Evolutionary conservation across 2,329 filamentous ascomycete species (phyloP).

Genomic region (Neopestalotiopsis sp.): DNA sequence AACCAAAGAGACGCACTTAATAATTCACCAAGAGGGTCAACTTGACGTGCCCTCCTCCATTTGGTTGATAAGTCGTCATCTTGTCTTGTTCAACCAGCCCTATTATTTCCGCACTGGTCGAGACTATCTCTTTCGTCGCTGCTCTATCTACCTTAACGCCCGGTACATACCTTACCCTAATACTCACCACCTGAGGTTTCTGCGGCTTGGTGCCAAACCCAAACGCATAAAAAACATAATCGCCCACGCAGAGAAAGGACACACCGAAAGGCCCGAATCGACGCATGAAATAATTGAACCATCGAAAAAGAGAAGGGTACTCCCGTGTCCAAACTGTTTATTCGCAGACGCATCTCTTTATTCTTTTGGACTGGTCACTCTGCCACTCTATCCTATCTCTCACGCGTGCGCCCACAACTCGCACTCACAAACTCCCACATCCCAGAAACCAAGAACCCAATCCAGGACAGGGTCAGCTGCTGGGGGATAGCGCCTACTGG

Average conservation of each 20-base stretch:
- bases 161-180: neutral
- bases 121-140: neutral
- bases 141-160: neutral
- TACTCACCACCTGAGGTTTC: slow-evolving; percentile 2
- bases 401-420: neutral
- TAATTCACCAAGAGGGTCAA: neutral
- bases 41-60: neutral
- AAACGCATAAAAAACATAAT: slow-evolving; percentile 11
- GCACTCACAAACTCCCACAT: neutral
- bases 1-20: neutral
- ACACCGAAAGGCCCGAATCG: slow-evolving; percentile 7
- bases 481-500: slow-evolving; percentile 15
- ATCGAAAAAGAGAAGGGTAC: neutral
- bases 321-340: neutral
- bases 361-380: neutral
- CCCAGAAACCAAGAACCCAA: neutral
- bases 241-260: neutral
- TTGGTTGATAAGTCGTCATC: neutral
- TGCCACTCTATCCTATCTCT: neutral
- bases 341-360: neutral
- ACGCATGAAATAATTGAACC: slow-evolving; percentile 14
- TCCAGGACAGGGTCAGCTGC: slow-evolving; percentile 15
- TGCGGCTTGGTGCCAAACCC: slow-evolving; percentile 1
- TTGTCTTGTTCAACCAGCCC: neutral
- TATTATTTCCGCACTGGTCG: neutral